Evolutionary conservation across 306 rosid genomes (phyloP).

Genomic region (Fragaria nilgerrensis): DNA sequence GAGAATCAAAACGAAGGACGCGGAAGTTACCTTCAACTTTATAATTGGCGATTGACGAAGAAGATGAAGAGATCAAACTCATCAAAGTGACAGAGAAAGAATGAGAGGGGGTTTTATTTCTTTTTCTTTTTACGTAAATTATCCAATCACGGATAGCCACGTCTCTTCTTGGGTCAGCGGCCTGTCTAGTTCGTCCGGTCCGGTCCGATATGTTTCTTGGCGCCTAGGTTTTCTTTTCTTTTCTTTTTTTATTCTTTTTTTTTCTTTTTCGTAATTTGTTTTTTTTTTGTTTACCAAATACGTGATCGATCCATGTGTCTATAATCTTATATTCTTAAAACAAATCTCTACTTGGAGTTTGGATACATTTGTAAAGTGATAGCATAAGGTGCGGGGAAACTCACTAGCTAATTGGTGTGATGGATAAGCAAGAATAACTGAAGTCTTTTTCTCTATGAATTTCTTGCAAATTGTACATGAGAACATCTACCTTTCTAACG

Average conservation of each 20-base stretch:
- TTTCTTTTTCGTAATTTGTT: neutral
- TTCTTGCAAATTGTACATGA: neutral
- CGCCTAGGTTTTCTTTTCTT: neutral
- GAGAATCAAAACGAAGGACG: neutral
- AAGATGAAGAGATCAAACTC: neutral
- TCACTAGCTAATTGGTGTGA: no score
- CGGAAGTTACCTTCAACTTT: neutral
- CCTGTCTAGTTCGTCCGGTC: neutral
- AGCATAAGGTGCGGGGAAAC: no score
- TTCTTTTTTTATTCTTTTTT: neutral
- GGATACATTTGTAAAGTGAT: no score
- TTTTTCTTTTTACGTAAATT: neutral
- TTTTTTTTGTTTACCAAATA: neutral
- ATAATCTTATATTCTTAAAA: no score
- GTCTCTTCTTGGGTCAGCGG: neutral
- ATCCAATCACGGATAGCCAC: neutral
- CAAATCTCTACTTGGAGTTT: no score
- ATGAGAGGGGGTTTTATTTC: neutral
- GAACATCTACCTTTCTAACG: neutral
- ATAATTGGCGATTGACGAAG: neutral
- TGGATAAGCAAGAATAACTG: no score
- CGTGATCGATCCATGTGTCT: neutral
- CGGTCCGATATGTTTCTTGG: neutral
- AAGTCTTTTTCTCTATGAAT: neutral
- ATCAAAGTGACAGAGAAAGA: neutral